Base-by-base conservation (phyloP, 441 rosid species). In the Adansonia gregorii region DNA sequence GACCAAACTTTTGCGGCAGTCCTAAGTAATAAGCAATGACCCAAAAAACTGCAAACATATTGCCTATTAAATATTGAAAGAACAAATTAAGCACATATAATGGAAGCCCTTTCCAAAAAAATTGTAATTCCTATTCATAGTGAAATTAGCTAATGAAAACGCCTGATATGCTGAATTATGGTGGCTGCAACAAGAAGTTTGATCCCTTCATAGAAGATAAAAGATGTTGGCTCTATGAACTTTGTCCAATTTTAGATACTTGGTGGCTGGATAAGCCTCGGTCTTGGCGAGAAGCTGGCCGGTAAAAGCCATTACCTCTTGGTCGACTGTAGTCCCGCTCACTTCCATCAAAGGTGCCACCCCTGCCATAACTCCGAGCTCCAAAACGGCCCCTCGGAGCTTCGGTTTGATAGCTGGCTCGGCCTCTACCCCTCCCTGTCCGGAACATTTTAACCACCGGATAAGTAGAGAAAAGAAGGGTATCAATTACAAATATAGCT, bases 341-440 rank as follows among this genome's bases (percentile, higher is more conserved):
- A 55, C 76, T 83, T 72, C 88, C 90, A 65, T 83, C 87, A 27
- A 80, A 74, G 48, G 72, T 76, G 17, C 84, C 78, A 15, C 84
- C 89, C 70, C 89, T 82, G 65, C 82, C 76, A 51, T 81, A 88
- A 82, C 83, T 86, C 41, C 88, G 79, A 52, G 82, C 69, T 1
- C 87, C 85, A 75, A 78, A 86, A 17, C 88, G 87, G 11, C 87
- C 87, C 81, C 92, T 82, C 1, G 87, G 66, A 48, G 78, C 85
- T 69, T 92, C 92, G 6, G 78, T 48, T 78, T 65, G 86, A 82
- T 85, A 86, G 84, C 83, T 81, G 24, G 89, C 88, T 75, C 89
- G 81, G 35, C 91, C 91, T 79, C 90, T 81, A 3, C 91, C 92
- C 56, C 92, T 85, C 72, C 87, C 89, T 85, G 83, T 59, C 43